Conservation (phyloP, 164 flowering plant genomes). For the Aristolochia fimbriata region DNA sequence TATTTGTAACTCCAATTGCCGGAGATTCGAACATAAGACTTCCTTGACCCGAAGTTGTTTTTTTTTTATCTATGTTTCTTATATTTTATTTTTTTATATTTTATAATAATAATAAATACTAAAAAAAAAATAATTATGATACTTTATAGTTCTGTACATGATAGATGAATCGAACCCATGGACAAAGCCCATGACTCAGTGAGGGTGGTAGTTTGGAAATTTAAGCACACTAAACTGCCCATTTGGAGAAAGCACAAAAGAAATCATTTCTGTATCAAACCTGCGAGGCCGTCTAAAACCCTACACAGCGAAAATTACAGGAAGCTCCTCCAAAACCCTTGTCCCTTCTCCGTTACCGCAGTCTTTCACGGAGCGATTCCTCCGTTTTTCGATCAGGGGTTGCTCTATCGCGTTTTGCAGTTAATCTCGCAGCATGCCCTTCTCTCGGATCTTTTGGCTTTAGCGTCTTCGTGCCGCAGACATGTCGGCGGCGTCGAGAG, state of each 20-base stretch:
- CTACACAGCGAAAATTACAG: slow-evolving; percentile 3
- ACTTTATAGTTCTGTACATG: too few relatives aligned
- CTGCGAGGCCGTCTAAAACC: slow-evolving; percentile 3
- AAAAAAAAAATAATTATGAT: too few relatives aligned
- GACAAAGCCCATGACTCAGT: too few relatives aligned
- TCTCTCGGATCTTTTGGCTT: not conserved
- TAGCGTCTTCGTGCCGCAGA: not conserved
- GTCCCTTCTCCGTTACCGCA: too few relatives aligned
- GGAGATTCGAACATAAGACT: too few relatives aligned
- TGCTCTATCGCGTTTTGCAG: not conserved
- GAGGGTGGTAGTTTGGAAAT: not conserved
- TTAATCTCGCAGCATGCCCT: too few relatives aligned
- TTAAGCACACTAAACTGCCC: not conserved
- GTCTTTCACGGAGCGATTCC: not conserved
- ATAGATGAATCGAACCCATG: too few relatives aligned
- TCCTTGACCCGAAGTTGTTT: too few relatives aligned
- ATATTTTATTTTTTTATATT: too few relatives aligned
- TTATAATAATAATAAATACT: too few relatives aligned
- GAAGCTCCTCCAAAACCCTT: not conserved
- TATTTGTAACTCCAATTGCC: too few relatives aligned
- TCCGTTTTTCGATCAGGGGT: not conserved
- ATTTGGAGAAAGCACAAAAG: not conserved
- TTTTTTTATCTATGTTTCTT: too few relatives aligned
- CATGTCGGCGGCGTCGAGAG: slow-evolving; percentile 62
- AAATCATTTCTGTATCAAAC: not conserved